phyloP scores from a whole-genome alignment of 495 filamentous ascomycete species.

The Tuber microsphaerosporum region DNA sequence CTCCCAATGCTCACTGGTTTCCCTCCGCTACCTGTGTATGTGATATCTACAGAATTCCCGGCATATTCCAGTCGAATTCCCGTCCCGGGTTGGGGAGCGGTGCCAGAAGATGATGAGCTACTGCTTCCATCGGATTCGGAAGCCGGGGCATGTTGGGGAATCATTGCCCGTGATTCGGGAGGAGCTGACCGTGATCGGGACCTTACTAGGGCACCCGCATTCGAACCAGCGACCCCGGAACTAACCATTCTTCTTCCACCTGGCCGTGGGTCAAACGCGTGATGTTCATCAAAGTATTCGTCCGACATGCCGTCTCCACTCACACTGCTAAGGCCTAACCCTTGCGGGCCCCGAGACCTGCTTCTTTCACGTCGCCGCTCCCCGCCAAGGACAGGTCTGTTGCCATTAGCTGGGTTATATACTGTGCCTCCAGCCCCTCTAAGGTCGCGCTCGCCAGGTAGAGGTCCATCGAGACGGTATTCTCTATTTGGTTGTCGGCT shows the following conservation, averaged over 20 bases:
- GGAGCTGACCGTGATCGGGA: constrained; percentile 36
- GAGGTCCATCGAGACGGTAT: constrained; percentile 27
- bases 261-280: constrained; percentile 12
- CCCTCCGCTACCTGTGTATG: constrained; percentile 29
- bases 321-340: constrained; percentile 22
- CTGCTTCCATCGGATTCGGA: constrained; percentile 28
- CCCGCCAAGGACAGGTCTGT: constrained; percentile 31
- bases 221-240: constrained; percentile 14
- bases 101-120: constrained; percentile 10
- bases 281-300: constrained; percentile 30
- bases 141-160: constrained; percentile 16
- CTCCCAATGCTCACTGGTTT: constrained; percentile 37
- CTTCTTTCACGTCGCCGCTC: constrained; percentile 31
- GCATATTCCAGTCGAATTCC: constrained; percentile 38
- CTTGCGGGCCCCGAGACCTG: constrained; percentile 30
- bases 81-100: constrained; percentile 6
- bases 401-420: constrained; percentile 26
- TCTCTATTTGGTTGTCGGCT: constrained; percentile 19
- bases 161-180: constrained; percentile 29
- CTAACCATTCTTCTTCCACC: constrained; percentile 18
- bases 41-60: constrained; percentile 38
- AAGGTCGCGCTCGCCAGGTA: constrained; percentile 19
- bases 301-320: constrained; percentile 18
- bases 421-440: constrained; percentile 27
- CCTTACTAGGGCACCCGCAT: constrained; percentile 34